These are phyloP conservation scores for Cucurbitaria berberidis DNA, from an alignment of 2,329 filamentous ascomycete species.

Conservation along the genomic window DNA sequence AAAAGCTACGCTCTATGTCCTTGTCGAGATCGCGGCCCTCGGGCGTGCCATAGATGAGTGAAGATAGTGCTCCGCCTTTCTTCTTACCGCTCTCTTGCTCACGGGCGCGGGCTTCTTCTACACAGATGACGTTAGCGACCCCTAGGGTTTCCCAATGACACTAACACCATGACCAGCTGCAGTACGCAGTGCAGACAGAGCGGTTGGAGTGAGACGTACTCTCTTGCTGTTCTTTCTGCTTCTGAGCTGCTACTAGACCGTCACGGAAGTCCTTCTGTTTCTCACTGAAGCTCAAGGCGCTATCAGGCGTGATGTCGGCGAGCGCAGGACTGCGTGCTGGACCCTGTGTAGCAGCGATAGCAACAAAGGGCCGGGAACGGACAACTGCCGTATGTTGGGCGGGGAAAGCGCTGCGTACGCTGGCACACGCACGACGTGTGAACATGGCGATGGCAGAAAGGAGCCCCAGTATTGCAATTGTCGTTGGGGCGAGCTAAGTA, in stretches of 20 bases:
- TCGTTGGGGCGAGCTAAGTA: neutral
- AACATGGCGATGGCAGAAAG: slow-evolving; percentile 34
- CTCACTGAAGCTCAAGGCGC: slow-evolving; percentile 76
- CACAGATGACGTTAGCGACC: slow-evolving; percentile 61
- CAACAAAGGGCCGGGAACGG: slow-evolving; percentile 38
- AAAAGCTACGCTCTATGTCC: slow-evolving; percentile 95
- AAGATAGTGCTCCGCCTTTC: slow-evolving; percentile 73
- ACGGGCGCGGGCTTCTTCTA: slow-evolving; percentile 62
- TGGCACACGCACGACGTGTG: slow-evolving; percentile 36
- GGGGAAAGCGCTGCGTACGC: slow-evolving; percentile 31
- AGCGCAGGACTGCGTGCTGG: slow-evolving; percentile 67
- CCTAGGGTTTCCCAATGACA: slow-evolving; percentile 51
- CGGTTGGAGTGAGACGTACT: slow-evolving; percentile 67
- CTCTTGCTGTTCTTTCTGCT: slow-evolving; percentile 79
- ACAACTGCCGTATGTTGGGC: slow-evolving; percentile 17
- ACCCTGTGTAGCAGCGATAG: slow-evolving; percentile 30
- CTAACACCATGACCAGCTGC: slow-evolving; percentile 29
- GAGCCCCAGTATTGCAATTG: neutral
- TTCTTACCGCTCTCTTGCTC: slow-evolving; percentile 67
- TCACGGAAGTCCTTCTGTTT: slow-evolving; percentile 89
- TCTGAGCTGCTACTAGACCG: slow-evolving; percentile 75
- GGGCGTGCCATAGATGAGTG: slow-evolving; percentile 94
- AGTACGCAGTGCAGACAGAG: slow-evolving; percentile 50
- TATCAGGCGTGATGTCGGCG: slow-evolving; percentile 79
- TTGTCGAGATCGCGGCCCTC: slow-evolving; percentile 93